A percentile compares a stretch with the other conserved stretches of the same genome.
These are phyloP conservation scores for Phytophthora megakarya DNA, from an alignment of 352 stramenopile species.

Conservation along the genomic window DNA sequence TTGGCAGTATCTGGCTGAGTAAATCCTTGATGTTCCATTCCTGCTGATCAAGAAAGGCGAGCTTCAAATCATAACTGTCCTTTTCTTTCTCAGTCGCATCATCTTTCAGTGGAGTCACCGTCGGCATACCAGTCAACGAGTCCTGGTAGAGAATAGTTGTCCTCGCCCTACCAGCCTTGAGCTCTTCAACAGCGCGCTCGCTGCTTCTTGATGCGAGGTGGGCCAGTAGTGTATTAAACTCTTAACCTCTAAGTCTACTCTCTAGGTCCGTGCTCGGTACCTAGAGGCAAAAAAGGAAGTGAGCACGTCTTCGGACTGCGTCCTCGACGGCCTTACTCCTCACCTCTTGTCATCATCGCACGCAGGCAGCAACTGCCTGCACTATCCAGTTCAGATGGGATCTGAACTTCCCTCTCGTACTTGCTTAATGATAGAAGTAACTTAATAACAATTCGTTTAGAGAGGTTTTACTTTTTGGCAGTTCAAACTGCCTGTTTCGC, in stretches of 20 bases:
- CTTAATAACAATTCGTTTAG: too few species aligned
- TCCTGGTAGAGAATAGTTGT: neutral
- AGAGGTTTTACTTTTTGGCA: too few species aligned
- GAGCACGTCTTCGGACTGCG: neutral
- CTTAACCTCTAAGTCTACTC: neutral
- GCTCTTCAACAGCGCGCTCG: neutral
- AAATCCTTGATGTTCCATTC: slow-evolving; percentile 15
- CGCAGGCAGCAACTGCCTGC: slow-evolving; percentile 11
- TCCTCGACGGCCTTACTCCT: neutral
- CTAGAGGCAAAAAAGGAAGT: too few species aligned
- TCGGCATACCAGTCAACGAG: neutral
- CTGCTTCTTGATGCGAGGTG: neutral
- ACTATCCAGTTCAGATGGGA: slow-evolving; percentile 13
- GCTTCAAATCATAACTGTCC: neutral
- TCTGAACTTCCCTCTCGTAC: too few species aligned
- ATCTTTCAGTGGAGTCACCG: neutral
- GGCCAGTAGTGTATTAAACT: slow-evolving; percentile 5
- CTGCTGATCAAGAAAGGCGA: neutral
- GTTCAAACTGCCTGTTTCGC: too few species aligned
- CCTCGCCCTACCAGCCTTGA: neutral
- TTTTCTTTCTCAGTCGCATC: neutral
- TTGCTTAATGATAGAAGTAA: too few species aligned
- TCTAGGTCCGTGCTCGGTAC: neutral
- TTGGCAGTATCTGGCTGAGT: neutral
- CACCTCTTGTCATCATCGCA: slow-evolving; percentile 13